Evolutionary conservation across 2,329 filamentous ascomycete genomes (phyloP).

Genomic region (Sporothrix curviconia): DNA sequence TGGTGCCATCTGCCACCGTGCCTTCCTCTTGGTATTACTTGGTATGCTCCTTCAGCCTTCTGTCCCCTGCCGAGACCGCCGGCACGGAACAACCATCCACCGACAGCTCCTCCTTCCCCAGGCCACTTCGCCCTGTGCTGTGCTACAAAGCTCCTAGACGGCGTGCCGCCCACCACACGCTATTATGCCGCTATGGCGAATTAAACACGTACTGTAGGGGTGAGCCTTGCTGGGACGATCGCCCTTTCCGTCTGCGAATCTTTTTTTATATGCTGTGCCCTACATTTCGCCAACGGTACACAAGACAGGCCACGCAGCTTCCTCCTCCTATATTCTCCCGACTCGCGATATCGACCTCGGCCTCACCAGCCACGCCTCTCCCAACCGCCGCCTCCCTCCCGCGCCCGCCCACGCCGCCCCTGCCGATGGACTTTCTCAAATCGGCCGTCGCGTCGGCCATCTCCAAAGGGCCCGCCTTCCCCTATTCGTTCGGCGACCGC

Average conservation of each 20-base stretch:
- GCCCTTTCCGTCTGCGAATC: not conserved
- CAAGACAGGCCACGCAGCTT: not conserved
- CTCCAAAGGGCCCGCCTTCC: slow-evolving; percentile 86
- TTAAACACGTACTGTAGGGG: slow-evolving; percentile 17
- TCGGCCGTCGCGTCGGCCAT: slow-evolving; percentile 96
- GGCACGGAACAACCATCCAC: slow-evolving; percentile 14
- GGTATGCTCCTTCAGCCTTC: slow-evolving; percentile 7
- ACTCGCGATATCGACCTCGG: not conserved
- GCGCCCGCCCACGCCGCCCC: not conserved
- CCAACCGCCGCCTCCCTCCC: not conserved
- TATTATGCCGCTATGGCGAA: not conserved
- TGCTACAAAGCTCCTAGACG: no score
- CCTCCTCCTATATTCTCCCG: not conserved
- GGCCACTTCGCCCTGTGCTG: no score
- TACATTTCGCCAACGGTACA: not conserved
- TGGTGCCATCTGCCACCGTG: no score
- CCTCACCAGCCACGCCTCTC: not conserved
- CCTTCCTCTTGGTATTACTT: no score
- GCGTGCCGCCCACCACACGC: no score
- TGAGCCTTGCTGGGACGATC: not conserved
- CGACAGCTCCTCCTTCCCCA: no score
- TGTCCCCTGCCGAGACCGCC: slow-evolving; percentile 1
- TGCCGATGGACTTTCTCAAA: slow-evolving; percentile 89
- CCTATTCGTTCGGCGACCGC: slow-evolving; percentile 86
- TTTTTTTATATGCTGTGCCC: no score